A percentile compares a stretch with the other conserved stretches of the same genome.
Evolutionary conservation across 768 basidiomycete species (phyloP).

Genomic region (Suillus paluster): DNA sequence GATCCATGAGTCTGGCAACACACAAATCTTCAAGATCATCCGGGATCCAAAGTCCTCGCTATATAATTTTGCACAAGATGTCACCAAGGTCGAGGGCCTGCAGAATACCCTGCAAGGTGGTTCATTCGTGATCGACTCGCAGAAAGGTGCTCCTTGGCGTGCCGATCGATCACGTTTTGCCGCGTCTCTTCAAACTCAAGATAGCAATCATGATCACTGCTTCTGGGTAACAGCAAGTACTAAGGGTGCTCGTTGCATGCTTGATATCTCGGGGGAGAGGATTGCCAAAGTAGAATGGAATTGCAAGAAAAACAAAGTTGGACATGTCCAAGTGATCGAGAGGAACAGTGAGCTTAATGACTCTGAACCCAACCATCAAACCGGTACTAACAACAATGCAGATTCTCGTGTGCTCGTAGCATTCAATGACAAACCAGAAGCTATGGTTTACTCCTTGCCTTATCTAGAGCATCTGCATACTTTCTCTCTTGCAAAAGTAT

Average conservation of each 20-base stretch:
- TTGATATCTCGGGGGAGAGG: conserved; percentile 67
- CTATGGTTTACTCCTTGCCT: conserved; percentile 65
- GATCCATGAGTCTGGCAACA: conserved; percentile 57
- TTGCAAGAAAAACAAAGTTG: conserved; percentile 52
- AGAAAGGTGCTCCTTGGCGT: conserved; percentile 48
- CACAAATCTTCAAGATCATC: conserved; percentile 59
- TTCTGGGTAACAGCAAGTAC: conserved; percentile 58
- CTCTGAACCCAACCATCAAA: not conserved
- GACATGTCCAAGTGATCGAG: conserved; percentile 58
- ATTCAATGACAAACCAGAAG: conserved; percentile 54
- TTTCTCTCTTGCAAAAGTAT: conserved; percentile 34
- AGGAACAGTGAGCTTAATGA: conserved; percentile 55
- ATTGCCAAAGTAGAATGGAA: conserved; percentile 72
- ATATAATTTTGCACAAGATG: conserved; percentile 42
- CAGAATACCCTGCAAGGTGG: conserved; percentile 50
- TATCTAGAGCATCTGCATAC: conserved; percentile 60
- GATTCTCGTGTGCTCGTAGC: conserved; percentile 60
- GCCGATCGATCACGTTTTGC: conserved; percentile 51
- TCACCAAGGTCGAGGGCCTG: conserved; percentile 43
- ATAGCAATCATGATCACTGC: conserved; percentile 25
- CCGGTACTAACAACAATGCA: conserved; percentile 20
- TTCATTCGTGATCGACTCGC: conserved; percentile 58
- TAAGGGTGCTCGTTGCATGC: conserved; percentile 59
- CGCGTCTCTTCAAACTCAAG: conserved; percentile 33
- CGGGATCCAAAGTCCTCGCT: conserved; percentile 39